Percentiles rank a stretch among this genome's conserved stretches.
Evolutionary conservation across 805 yeast genomes (phyloP).

Genomic region (Kodamaea hsintzibuensis): DNA sequence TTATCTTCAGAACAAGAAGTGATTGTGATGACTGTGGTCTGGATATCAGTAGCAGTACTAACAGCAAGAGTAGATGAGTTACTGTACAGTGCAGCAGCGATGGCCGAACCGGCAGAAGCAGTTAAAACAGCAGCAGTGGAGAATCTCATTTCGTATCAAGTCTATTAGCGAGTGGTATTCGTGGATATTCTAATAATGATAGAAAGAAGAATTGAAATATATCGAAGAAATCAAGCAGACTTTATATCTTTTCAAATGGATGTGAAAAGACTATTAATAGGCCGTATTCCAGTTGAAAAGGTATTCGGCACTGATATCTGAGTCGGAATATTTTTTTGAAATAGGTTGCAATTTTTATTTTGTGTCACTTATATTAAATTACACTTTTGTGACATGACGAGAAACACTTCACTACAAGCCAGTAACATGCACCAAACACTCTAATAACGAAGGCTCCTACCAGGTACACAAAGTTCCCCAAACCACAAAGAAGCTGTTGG

Average conservation of each 20-base stretch:
- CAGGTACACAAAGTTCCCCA: background rate
- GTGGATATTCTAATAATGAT: conserved; percentile 4
- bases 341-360: conserved; percentile 1
- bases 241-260: conserved; percentile 5
- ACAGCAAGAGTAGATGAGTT: conserved; percentile 12
- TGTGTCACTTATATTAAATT: background rate
- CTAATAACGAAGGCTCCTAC: background rate
- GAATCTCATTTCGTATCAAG: conserved; percentile 31
- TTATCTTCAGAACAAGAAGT: conserved; percentile 28
- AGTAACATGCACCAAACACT: background rate
- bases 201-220: background rate
- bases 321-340: conserved; percentile 1
- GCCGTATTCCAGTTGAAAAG: background rate
- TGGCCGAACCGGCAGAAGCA: conserved; percentile 9
- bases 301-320: background rate
- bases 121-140: conserved; percentile 10
- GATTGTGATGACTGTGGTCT: conserved; percentile 24
- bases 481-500: background rate
- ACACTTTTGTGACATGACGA: background rate
- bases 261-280: background rate
- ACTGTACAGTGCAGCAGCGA: conserved; percentile 16
- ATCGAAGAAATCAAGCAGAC: background rate
- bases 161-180: conserved; percentile 10
- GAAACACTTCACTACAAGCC: background rate
- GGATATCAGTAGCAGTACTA: conserved; percentile 14